phyloP scores from a whole-genome alignment of 2,329 filamentous ascomycete genomes.

The Rutstroemia sp. region DNA sequence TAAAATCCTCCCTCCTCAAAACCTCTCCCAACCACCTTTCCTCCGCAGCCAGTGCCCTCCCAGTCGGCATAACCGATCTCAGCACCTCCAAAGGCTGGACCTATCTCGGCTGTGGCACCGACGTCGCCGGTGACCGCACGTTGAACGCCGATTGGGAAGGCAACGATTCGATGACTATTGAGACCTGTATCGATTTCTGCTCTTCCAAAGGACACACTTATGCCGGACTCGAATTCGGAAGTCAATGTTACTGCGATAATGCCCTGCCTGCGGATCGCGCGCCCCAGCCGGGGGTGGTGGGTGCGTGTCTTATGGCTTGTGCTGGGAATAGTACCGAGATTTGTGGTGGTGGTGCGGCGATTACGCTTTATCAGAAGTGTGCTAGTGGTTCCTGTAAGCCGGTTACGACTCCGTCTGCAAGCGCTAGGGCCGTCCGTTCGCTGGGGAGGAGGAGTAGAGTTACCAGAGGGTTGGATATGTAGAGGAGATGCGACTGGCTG shows the following conservation, averaged over 20 bases:
- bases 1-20: neutral
- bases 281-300: neutral
- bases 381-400: neutral
- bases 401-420: neutral
- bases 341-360: constrained; percentile 4
- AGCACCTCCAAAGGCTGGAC: constrained; percentile 4
- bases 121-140: neutral
- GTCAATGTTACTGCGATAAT: constrained; percentile 7
- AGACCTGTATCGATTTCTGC: constrained; percentile 1
- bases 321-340: constrained; percentile 2
- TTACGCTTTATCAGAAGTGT: constrained; percentile 8
- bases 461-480: neutral
- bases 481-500: neutral
- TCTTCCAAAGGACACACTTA: constrained; percentile 3
- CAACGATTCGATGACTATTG: constrained; percentile 1
- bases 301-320: constrained; percentile 4
- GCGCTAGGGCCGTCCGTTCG: neutral
- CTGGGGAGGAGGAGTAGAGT: neutral
- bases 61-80: neutral
- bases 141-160: constrained; percentile 4
- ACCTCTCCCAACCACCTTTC: neutral
- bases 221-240: constrained; percentile 6
- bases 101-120: constrained; percentile 6
- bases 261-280: neutral
- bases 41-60: neutral